A percentile compares a stretch with the other conserved stretches of the same genome.
These are phyloP conservation scores for Yamagishiella unicocca DNA, from an alignment of 139 green algal species.

Conservation along the genomic window DNA sequence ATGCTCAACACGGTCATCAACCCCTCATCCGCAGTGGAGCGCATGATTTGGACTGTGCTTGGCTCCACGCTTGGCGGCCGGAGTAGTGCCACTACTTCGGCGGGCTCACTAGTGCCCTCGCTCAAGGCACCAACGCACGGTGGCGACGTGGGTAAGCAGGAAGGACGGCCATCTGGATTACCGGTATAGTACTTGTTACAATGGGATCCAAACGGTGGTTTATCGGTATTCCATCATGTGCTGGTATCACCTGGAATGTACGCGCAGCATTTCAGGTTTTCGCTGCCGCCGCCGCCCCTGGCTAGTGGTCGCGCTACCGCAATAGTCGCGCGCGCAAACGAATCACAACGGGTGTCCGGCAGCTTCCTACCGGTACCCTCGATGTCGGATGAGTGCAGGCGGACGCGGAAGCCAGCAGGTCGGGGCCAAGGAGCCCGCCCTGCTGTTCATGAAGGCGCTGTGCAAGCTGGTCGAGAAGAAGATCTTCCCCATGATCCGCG, in stretches of 20 bases:
- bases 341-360: constrained; percentile 78
- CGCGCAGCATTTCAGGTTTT: too few relatives aligned
- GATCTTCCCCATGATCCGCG: constrained; percentile 97
- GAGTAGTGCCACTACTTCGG: constrained; percentile 26
- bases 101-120: constrained; percentile 33
- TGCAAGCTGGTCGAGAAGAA: constrained; percentile 97
- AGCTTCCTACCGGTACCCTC: too few relatives aligned
- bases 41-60: background rate
- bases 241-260: too few relatives aligned
- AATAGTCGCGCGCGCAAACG: constrained; percentile 87
- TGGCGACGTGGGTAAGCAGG: constrained; percentile 76
- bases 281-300: too few relatives aligned
- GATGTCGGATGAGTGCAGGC: too few relatives aligned
- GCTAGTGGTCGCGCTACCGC: background rate
- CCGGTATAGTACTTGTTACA: too few relatives aligned
- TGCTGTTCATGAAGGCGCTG: constrained; percentile 99
- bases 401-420: constrained; percentile 86
- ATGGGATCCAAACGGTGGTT: too few relatives aligned
- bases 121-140: constrained; percentile 91
- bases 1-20: constrained; percentile 97
- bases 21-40: constrained; percentile 69
- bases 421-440: constrained; percentile 98
- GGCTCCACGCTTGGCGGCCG: constrained; percentile 64
- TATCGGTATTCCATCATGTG: too few relatives aligned
- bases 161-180: too few relatives aligned